Evolutionary conservation across 2,329 filamentous ascomycete genomes (phyloP), one percentile per base, ranked within the genome.

Genomic region (Pestalotiopsis sp.): DNA sequence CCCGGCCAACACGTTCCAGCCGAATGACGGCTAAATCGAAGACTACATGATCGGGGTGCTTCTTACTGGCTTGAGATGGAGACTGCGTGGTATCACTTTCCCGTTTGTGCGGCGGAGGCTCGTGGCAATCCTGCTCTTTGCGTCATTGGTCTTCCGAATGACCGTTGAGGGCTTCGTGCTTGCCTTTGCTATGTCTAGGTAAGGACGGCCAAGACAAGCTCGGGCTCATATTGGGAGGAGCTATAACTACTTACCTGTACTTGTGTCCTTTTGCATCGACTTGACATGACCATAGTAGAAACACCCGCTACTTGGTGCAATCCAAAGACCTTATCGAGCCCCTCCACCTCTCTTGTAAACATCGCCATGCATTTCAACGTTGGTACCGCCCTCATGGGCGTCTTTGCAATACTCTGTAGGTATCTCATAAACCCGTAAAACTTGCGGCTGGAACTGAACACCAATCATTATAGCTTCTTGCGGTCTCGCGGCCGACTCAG

Each of bases 401-500:
- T 23, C 25, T 27, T 59, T 59, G 57, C 25, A 27, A 9, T 36
- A 1, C 23, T 59, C 6, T 3, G 57, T 59, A 59, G 1, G 23
- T 59, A 9, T n/a, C 17, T 36, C 27, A 9, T 14, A 11, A 3
- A 11, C 3, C n/a, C 23, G 5, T 31, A 13, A 1, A 6, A 9
- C 27, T 31, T 59, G 20, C 27, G 4, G 27, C 23, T 36, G 57
- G 14, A 23, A 27, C 27, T 27, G 27, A 59, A 17, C 23, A 52
- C 45, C 23, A 20, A 40, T 27, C 40, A 12, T 27, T 13, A 12
- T 40, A 65, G 62, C 36, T 14, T 40, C 60, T 38, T 20, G 12
- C 14, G 40, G 20, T 14, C 36, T 71, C 23, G 73, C 76, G n/a
- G 72, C 75, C 1, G 71, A 72, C 67, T 75, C 75, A 2, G 70